Evolutionary conservation across 2,329 filamentous ascomycete genomes (phyloP), one percentile per base, ranked within the genome.

Genomic region (Fusarium penzigii): DNA sequence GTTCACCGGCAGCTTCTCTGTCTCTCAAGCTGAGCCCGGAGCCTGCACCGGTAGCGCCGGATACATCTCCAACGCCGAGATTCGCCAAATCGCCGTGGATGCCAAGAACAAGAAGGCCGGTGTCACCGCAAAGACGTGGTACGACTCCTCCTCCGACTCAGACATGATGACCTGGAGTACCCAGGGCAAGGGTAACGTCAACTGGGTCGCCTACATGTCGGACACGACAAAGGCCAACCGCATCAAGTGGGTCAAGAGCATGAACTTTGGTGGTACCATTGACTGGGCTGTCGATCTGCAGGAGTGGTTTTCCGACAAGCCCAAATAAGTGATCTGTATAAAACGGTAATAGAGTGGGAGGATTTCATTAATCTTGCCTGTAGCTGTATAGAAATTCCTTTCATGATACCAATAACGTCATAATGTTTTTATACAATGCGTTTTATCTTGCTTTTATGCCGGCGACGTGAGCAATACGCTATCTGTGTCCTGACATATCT

Each of bases 271-370:
- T 9, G 68, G 68, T 38, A 65, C 59, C 3, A 55, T 63, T 6
- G 66, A 70, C 42, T 70, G 67, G 68, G 68, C 68, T 6, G 46
- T 69, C 29, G 68, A 70, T 6, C 51, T 69, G 6, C 58, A 65
- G 54, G 46, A 47, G 4, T 65, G 63, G 61, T 65, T 51, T 48
- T 63, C 62, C 1, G 39, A 49, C 1, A 57, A 61, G 52, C 61
- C 61, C 25, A 42, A 38, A 38, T 48, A 42, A 41, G 9, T 17
- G 42, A 2, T 25, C 7, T 5, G 20, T 25, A 25, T 25, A 25
- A 25, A 25, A 4, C 20, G 34, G 2, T 14, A 32, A 14, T 17
- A n/a, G 9, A 6, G 14, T n/a, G 40, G 16, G 5, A 14, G 17
- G n/a, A 36, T 38, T 60, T 29, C 17, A 40, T 49, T 55, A 52